Evolutionary conservation across 768 basidiomycete genomes (phyloP).

Genomic region (Lactifluus piperatus): DNA sequence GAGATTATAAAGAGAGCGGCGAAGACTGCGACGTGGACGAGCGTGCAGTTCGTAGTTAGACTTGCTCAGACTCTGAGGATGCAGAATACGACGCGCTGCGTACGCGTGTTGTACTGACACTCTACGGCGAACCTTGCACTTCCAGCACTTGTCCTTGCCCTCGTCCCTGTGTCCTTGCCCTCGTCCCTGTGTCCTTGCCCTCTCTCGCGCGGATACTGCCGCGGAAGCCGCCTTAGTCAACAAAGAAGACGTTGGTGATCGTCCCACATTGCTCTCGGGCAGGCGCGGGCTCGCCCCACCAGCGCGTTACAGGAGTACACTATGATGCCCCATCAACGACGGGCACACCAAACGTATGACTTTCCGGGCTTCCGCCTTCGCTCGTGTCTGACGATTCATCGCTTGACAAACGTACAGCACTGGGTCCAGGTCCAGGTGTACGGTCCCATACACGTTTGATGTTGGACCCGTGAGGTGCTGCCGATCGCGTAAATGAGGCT

Average conservation of each 20-base stretch:
- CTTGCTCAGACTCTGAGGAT: constrained; percentile 15
- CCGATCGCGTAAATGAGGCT: constrained; percentile 58
- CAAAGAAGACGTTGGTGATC: not conserved
- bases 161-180: constrained; percentile 9
- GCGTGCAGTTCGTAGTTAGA: not conserved
- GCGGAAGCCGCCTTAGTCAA: not conserved
- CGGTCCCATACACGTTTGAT: constrained; percentile 42
- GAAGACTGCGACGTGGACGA: constrained; percentile 6
- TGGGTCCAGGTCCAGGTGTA: too few species aligned
- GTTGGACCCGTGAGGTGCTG: constrained; percentile 51
- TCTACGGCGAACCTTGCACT: too few species aligned
- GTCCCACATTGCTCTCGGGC: not conserved
- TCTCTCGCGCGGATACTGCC: not conserved
- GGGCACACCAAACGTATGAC: constrained; percentile 67
- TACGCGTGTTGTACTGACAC: constrained; percentile 8
- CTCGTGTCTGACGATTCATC: constrained; percentile 35
- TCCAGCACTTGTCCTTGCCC: constrained; percentile 1
- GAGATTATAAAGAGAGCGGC: constrained; percentile 22
- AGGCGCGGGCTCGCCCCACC: not conserved
- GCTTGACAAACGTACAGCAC: too few species aligned
- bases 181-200: constrained; percentile 1
- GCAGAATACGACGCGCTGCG: constrained; percentile 12
- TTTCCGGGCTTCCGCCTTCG: constrained; percentile 47
- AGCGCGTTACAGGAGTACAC: constrained; percentile 25
- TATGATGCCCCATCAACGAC: constrained; percentile 28